These are phyloP conservation scores for Xylaria polymorpha DNA, from an alignment of 2,329 filamentous ascomycete genomes.

Conservation along the genomic window DNA sequence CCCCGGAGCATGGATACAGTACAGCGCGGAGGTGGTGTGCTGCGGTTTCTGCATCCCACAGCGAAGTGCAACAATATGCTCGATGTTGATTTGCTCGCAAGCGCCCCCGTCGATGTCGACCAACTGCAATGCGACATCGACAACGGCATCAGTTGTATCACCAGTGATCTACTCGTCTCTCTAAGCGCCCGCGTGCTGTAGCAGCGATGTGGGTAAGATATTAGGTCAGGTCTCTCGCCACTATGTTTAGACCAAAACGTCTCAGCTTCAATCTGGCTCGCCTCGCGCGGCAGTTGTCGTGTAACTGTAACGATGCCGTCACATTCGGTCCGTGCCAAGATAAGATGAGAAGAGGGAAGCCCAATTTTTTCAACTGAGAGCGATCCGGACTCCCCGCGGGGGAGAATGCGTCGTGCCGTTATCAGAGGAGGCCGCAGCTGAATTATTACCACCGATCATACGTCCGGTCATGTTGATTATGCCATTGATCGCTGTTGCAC, in stretches of 20 bases:
- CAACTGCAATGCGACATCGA: conserved; percentile 10
- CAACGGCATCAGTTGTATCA: conserved; percentile 7
- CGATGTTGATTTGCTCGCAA: conserved; percentile 14
- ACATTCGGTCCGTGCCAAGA: not conserved
- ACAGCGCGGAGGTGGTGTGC: not conserved
- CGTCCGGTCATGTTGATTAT: conserved; percentile 13
- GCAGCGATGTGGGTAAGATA: not conserved
- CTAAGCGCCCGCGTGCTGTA: conserved; percentile 16
- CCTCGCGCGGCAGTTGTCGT: conserved; percentile 1
- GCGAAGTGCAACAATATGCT: not conserved
- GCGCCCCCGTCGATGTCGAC: not conserved
- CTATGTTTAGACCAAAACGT: conserved; percentile 30
- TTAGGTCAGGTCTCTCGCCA: not conserved
- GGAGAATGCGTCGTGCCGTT: not conserved
- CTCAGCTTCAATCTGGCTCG: conserved; percentile 5
- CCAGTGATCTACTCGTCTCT: conserved; percentile 9
- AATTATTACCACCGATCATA: conserved; percentile 10
- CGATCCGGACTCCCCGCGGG: conserved; percentile 15
- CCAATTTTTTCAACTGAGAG: not conserved
- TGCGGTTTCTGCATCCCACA: not conserved
- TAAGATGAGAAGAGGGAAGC: not conserved
- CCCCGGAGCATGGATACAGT: conserved; percentile 19
- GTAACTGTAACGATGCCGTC: conserved; percentile 4
- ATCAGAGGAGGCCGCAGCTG: conserved; percentile 7
- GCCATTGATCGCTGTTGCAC: not conserved